Evolutionary conservation across 768 basidiomycete species (phyloP), one percentile per base, ranked within the genome.

Genomic region (Lactifluus rugatus): DNA sequence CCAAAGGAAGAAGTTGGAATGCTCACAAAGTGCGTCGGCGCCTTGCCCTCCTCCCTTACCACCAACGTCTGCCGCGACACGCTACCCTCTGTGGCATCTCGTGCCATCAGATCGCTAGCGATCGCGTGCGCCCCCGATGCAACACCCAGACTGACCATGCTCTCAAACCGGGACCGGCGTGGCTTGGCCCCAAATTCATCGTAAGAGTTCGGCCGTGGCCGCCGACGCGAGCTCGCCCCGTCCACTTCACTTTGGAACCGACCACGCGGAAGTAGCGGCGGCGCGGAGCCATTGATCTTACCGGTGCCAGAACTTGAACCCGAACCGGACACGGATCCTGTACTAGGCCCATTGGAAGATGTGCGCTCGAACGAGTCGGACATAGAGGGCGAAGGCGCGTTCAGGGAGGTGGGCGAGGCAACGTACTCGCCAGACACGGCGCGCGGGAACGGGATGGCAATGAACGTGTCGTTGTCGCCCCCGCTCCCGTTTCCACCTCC

Each of bases 1-100:
- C 21, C 17, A 14, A 34, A 31, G 9, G 21, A 9, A 17, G 3
- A 6, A 32, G 1, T 2, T 0, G 23, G 7, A 25, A 47, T 9
- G 34, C 92, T 79, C 68, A 93, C 92, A 70, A 88, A 93, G 69
- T 84, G 85, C 52, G 86, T 82, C 7, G 87, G 77, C 17, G 83
- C 74, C 73, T 86, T 88, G 51, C 90, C 90, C 62, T 87, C 83
- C 74, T 93, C 92, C 68, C 79, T 76, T 48, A 94, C 78, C 45
- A 92, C 78, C 37, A 94, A 74, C 42, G 84, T 81, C 73, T 83
- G 82, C 36, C 88, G 75, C 26, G 81, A 75, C 2, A 77, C 76
- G 65, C 77, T 81, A 21, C 84, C 85, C 63, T 87, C 85, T 69
- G 81, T 73, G 31, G 81, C 81, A 67, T 83, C 79, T 47, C 84